Base-by-base conservation (phyloP, 2,329 filamentous ascomycete species). In the Lasiodiplodia citricola region DNA sequence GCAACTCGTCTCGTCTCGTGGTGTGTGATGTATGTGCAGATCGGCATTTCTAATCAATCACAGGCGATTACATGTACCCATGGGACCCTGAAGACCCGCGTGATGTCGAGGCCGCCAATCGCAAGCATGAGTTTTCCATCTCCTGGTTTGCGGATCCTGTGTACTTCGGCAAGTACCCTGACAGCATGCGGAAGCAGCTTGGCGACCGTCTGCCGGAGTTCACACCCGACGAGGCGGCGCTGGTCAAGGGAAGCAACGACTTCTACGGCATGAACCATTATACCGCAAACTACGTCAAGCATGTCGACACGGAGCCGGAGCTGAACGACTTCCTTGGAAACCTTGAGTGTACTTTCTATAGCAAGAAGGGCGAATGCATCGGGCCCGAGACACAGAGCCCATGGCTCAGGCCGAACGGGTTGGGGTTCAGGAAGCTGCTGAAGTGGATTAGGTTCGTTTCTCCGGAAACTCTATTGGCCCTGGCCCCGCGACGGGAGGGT, bases 211-310 rank as follows among this genome's bases (percentile, higher is more conserved):
- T 96, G 58, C 93, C 93, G 5, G 83, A 84, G 55, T 96, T 92
- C 79, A 93, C 91, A 0, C 80, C 86, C 0, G 91, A 92, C 72
- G 92, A 97, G 77, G 80, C 84, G 28, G 87, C 87, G 2, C 84
- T 96, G n/a, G 89, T 97, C 56, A 86, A 91, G 75, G 92, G 92
- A n/a, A 93, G 90, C 77, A 96, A 96, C 79, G 93, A 96, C 83
- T 96, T 96, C 81, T 96, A 96, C 80, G 93, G 92, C 79, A 95
- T 95, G 92, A 96, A 97, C 84, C 91, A 94, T 85, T 97, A 97
- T 84, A 94, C 92, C 63, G 91, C 92, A 76, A 92, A 96, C 85
- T 96, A 92, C 82, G 90, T 96, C 82, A 90, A 89, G 79, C 90
- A 94, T 81, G 88, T 88, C 75, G 85, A 87, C 8, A 86, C 85